Base-by-base conservation (phyloP, 768 basidiomycete species). In the Scleroderma bovista region DNA sequence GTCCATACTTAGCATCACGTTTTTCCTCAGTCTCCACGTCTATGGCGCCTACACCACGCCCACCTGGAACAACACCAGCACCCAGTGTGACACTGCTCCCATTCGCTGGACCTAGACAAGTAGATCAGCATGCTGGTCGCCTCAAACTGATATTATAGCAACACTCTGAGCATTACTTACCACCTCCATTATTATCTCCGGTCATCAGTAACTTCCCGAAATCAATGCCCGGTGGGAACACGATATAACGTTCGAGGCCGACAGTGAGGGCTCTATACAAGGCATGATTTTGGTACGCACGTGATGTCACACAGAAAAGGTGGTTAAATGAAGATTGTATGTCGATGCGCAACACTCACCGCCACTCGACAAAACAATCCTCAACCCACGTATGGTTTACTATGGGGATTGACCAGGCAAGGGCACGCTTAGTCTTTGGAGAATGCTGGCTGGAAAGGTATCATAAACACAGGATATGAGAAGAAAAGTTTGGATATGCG, bases 351-450 rank as follows among this genome's bases (percentile, higher is more conserved):
- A 11, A 40, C 23, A 44, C 52, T 39, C 37, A 62, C 42, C 77
- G 76, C 93, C 93, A 96, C 46, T 81, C 75, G 19, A 81, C 68
- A 60, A 93, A 88, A 62, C 90, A 94, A 53, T 93, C 90, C 60
- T 96, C 93, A 3, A 96, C 74, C 91, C 92, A 96, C 0, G 77
- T 75, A 57, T 97, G 93, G 57, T 93, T 95, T 11, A 94, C 86
- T 50, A 93, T 74, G 0, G 91, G 85, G 53, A 94, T 86, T 0
- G 79, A 80, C 93, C 93, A 95, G 0, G 79, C 71, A 8, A 74
- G 71, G 0, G 92, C 90, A 59, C 87, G 88, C 7, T 69, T 68
- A 0, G 86, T 83, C 68, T 96, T 96, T 2, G 65, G 65, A 6
- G 66, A 68, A 4, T 65, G 66, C 20, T 70, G 66, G 34, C 76